A percentile compares a stretch with the other conserved stretches of the same genome.
Evolutionary conservation across 441 rosid species (phyloP).

Genomic region (Eutrema salsugineum): DNA sequence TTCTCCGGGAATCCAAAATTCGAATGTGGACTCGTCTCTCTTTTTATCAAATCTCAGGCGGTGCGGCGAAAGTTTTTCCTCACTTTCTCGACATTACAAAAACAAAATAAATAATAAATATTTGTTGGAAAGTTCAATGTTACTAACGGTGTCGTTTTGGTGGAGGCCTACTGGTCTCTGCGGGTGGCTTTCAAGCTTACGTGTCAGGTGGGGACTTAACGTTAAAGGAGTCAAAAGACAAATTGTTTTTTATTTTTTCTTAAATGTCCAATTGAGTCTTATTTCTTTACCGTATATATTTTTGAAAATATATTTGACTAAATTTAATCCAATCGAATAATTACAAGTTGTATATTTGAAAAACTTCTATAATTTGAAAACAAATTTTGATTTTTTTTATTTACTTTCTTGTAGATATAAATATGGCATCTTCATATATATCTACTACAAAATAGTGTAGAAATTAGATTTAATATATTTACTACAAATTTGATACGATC

Average conservation of each 20-base stretch:
- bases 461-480: too few species aligned
- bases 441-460: too few species aligned
- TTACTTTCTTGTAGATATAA: too few species aligned
- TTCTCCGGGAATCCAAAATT: conserved; percentile 1
- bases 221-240: neutral
- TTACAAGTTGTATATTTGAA: too few species aligned
- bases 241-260: neutral
- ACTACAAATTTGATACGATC: too few species aligned
- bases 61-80: conserved; percentile 22
- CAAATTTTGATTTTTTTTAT: too few species aligned
- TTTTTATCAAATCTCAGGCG: neutral
- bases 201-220: conserved; percentile 12
- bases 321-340: neutral
- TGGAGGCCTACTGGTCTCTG: neutral
- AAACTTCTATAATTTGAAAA: too few species aligned
- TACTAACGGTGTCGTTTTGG: neutral
- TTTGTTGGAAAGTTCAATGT: too few species aligned
- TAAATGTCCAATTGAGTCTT: neutral
- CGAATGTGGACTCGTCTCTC: neutral
- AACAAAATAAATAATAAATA: neutral
- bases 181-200: conserved; percentile 1
- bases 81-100: neutral
- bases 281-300: neutral
- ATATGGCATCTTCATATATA: too few species aligned
- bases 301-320: neutral